A percentile compares a stretch with the other conserved stretches of the same genome.
phyloP scores from a whole-genome alignment of 2,329 filamentous ascomycete species.

The Colletotrichum destructivum region DNA sequence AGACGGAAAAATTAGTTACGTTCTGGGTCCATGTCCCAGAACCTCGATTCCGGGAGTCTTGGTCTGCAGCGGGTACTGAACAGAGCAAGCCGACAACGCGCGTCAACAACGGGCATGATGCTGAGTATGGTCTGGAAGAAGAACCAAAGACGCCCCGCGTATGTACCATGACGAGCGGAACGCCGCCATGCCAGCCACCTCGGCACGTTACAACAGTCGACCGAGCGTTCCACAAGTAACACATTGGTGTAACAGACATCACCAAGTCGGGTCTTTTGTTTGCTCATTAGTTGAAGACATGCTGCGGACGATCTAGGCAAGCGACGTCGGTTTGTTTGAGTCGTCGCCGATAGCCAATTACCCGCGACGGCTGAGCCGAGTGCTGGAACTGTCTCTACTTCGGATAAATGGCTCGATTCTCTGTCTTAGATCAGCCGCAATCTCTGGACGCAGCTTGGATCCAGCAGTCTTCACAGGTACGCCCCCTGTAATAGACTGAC shows the following conservation, averaged over 20 bases:
- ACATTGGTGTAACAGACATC: constrained; percentile 9
- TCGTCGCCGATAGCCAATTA: background rate
- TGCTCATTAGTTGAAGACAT: background rate
- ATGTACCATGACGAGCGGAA: background rate
- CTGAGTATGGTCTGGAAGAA: background rate
- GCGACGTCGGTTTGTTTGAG: constrained; percentile 11
- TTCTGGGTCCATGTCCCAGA: constrained; percentile 2
- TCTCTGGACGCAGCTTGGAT: background rate
- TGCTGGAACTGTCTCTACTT: constrained; percentile 7
- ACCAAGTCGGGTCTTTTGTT: constrained; percentile 19
- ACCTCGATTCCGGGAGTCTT: constrained; percentile 25
- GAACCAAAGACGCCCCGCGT: background rate
- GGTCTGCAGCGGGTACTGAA: constrained; percentile 8
- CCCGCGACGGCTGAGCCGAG: background rate
- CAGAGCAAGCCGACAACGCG: background rate
- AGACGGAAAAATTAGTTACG: background rate
- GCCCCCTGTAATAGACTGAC: background rate
- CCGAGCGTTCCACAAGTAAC: constrained; percentile 20
- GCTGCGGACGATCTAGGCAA: background rate
- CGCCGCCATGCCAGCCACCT: background rate
- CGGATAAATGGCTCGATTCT: constrained; percentile 12
- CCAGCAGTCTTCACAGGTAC: constrained; percentile 12
- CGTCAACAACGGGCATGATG: background rate
- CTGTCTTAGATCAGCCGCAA: constrained; percentile 27
- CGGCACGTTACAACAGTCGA: constrained; percentile 24